Base-by-base conservation (phyloP, 106 monocot species). In the Posidonia australis region DNA sequence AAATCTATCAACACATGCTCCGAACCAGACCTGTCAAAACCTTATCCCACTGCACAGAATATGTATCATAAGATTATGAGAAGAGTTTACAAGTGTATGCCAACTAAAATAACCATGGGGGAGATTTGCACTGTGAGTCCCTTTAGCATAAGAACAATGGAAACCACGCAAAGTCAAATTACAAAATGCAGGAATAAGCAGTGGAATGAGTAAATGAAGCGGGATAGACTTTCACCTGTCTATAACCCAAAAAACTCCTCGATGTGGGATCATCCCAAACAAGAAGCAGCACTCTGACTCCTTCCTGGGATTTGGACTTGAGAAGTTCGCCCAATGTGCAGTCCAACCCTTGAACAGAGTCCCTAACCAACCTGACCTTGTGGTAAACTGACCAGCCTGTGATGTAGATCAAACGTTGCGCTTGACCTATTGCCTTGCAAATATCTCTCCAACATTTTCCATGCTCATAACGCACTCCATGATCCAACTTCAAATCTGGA, bases 201-300 rank as follows among this genome's bases (percentile, higher is more conserved):
- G 52, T n/a, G n/a, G 10, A 41, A 41, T 32, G 11, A 21, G n/a
- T 21, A 71, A 78, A 19, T 63, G 62, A 24, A 74, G 6, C 5
- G 13, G 14, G 22, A 25, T 12, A 5, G 46, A 14, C 44, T 63
- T 61, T 11, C 11, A 86, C 93, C 18, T 68, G 84, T 61, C 73
- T 51, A 65, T 75, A 71, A 13, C 86, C 89, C 54, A 94, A 70
- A 67, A 94, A 73, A 46, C 56, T 89, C 61, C 86, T 76, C 7
- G 93, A 94, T 51, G 93, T 94, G 16, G 93, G 93, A 84, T 94
- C 93, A 72, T 94, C 94, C 94, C 94, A 96, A 55, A 96, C 74
- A 66, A 96, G 90, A 68, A 96, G 82, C 67, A 89, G 63, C 30
- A 96, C 90, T 66, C 94, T 75, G 44, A 84, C 94, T 41, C 94